Base-by-base conservation (phyloP, 2,329 filamentous ascomycete species). In the Fusarium sp. region DNA sequence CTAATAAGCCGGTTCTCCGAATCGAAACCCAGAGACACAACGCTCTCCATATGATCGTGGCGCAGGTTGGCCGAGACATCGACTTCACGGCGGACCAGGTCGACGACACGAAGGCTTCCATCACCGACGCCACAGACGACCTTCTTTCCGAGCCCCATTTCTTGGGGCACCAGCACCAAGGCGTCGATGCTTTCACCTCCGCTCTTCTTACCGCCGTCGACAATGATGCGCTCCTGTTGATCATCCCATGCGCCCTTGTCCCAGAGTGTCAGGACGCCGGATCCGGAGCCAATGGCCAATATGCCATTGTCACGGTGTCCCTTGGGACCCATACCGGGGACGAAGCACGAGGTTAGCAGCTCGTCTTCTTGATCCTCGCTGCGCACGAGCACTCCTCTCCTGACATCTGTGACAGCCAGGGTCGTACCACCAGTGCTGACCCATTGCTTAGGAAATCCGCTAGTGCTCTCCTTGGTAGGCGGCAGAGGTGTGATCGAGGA, bases 331-430 rank as follows among this genome's bases (percentile, higher is more conserved):
- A 98, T 84, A 0, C 95, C 95, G 0, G 92, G 89, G 20, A 98
- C 91, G 79, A 95, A 94, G 56, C 91, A 87, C 1, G 93, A 93
- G 78, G 93, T 94, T n/a, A 98, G 88, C 68, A 98, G 85, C 83
- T 98, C 95, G 74, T 98, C 95, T 78, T 97, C 97, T 81, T 98
- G 97, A 79, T 98, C 95, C 80, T 98, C 97, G 75, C 95, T 98
- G 69, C 93, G 93, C 4, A 95, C 93, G 50, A 98, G 85, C 7
- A 98, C 94, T 16, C 96, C 96, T 57, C 94, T 89, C 27, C 96
- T 91, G 52, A 98, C 86, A 81, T 99, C 97, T 0, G 95, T 97
- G 40, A 98, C 92, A 2, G 95, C 94, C 22, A 99, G 86, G 1
- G 96, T 98, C 2, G 94, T 96, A 52, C 95, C 95, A 36, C 97